phyloP scores from a whole-genome alignment of 2,329 filamentous ascomycete species.

The Xylariaceae sp. region DNA sequence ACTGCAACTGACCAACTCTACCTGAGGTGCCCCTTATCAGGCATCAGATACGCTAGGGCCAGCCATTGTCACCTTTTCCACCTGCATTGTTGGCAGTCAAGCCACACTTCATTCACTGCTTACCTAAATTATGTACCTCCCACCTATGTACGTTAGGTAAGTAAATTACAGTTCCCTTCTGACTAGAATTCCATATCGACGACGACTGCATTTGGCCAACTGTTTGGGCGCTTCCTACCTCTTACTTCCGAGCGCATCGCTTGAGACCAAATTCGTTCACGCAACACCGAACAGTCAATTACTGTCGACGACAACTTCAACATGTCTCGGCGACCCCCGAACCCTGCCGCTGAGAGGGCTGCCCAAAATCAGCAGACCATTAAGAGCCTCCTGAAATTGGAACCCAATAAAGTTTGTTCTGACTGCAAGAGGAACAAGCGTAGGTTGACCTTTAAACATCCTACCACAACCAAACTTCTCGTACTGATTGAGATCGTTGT shows the following conservation, averaged over 20 bases:
- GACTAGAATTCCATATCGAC: conserved; percentile 2
- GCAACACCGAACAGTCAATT: no score
- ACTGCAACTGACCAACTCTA: conserved; percentile 11
- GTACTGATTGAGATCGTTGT: not conserved
- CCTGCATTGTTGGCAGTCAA: not conserved
- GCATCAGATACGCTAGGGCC: conserved; percentile 1
- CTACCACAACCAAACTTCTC: not conserved
- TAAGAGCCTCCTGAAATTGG: conserved; percentile 90
- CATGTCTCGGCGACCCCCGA: conserved; percentile 77
- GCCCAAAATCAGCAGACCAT: conserved; percentile 92
- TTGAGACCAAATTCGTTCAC: no score
- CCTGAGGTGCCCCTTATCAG: conserved; percentile 8
- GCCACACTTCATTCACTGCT: conserved; percentile 4
- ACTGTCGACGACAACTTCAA: conserved; percentile 12
- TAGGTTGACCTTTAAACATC: conserved; percentile 52
- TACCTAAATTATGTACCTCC: no score
- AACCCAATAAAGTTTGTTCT: conserved; percentile 92
- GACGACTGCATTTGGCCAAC: not conserved
- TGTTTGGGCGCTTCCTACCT: no score
- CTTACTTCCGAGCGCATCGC: no score
- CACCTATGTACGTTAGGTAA: no score
- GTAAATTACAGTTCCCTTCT: conserved; percentile 6
- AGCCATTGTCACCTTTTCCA: not conserved
- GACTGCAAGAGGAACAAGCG: conserved; percentile 99
- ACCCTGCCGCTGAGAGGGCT: conserved; percentile 78